Evolutionary conservation across 2,329 filamentous ascomycete species (phyloP).

Genomic region (Talaromyces funiculosus): DNA sequence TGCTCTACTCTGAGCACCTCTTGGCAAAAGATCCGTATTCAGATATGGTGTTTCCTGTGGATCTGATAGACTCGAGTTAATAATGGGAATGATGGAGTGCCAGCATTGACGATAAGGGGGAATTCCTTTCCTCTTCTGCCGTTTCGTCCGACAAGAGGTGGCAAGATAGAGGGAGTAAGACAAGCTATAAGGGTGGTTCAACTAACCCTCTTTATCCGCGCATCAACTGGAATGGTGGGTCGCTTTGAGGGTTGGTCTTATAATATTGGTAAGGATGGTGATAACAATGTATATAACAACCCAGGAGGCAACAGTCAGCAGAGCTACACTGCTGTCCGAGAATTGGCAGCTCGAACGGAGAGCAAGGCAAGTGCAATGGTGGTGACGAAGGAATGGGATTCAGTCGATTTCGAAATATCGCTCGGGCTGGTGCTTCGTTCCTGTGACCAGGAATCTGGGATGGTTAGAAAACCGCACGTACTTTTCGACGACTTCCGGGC

Average conservation of each 20-base stretch:
- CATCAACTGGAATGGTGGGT: neutral
- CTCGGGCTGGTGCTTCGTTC: neutral
- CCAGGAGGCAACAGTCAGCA: neutral
- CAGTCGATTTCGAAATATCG: neutral
- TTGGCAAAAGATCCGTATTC: neutral
- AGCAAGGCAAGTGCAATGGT: neutral
- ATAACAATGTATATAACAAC: neutral
- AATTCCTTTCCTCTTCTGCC: neutral
- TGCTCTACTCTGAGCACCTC: neutral
- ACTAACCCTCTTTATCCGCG: slow-evolving; percentile 1
- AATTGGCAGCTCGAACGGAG: neutral
- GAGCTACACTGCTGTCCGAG: neutral
- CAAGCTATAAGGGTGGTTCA: neutral
- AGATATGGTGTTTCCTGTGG: neutral
- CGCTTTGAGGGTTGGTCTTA: neutral
- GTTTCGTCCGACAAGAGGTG: neutral
- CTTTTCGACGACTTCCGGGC: neutral
- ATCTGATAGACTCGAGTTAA: neutral
- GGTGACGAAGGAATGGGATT: neutral
- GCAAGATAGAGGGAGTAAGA: neutral
- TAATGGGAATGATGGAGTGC: neutral
- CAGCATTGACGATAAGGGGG: neutral
- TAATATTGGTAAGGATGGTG: neutral
- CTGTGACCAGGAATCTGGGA: neutral
- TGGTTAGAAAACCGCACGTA: neutral